Base-by-base conservation (phyloP, 305 asterid species). In the Plantago coronopus region DNA sequence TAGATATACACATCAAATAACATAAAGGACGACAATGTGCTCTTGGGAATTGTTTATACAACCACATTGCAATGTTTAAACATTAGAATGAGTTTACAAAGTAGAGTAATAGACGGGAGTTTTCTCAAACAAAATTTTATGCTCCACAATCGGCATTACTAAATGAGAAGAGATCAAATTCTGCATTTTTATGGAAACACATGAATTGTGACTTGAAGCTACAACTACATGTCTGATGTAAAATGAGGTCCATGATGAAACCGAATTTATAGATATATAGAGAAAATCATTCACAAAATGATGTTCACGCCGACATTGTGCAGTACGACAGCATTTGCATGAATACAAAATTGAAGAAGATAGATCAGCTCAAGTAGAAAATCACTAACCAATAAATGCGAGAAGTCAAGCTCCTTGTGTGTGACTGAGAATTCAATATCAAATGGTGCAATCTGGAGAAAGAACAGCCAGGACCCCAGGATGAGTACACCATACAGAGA, bases 341-440 rank as follows among this genome's bases (percentile, higher is more conserved):
- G 57, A 48, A 22, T 48, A n/a, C 65, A 63, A 54, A 61, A 49
- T 16, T 57, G 20, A 54, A 54, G 63, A 62, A 50, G 55, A 55
- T 58, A 63, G 54, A 48, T 37, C 14, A 59, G 61, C 55, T 57
- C 44, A 20, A 59, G 61, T 3, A 55, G 61, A 62, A 69, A 60
- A 56, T 65, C 62, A 75, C 76, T 78, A 55, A 94, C 99, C 99
- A 94, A 80, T 77, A 94, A 75, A 85, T 94, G 96, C 38, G 99
- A 89, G 89, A 94, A 94, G 78, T 94, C 99, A 68, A 94, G 97
- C 82, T 94, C 99, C 83, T 89, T 94, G 78, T 94, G 91, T 14
- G 97, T 94, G 65, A 84, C 96, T 49, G 99, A 94, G 79, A 94
- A 94, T 77, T 89, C 99, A 11, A 94, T 89, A 62, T 94, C 97